Conservation (phyloP, 495 filamentous ascomycete genomes). For the Hypoxylon lenormandii region DNA sequence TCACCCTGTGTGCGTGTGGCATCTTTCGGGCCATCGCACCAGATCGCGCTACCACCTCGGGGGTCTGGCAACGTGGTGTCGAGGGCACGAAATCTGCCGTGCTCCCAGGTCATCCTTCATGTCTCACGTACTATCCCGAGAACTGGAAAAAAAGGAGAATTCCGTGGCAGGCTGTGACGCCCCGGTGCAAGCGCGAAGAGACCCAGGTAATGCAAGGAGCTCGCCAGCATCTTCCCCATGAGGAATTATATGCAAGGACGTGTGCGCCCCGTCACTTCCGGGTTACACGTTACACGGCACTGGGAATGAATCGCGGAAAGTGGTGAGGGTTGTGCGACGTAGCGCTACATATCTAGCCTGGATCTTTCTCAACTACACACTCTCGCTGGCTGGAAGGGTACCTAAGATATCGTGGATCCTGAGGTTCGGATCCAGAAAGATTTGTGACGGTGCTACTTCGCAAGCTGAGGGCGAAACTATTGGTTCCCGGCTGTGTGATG, state of each 20-base stretch:
- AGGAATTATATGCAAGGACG: constrained; percentile 24
- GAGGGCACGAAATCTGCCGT: constrained; percentile 35
- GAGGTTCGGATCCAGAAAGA: constrained; percentile 12
- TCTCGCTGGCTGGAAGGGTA: no score
- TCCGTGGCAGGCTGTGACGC: neutral
- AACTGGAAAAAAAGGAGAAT: constrained; percentile 5
- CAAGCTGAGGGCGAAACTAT: constrained; percentile 36
- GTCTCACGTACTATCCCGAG: constrained; percentile 36
- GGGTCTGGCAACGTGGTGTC: constrained; percentile 45
- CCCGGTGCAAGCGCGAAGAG: constrained; percentile 13
- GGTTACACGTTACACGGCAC: constrained; percentile 14
- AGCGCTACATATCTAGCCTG: constrained; percentile 1
- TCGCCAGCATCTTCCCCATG: constrained; percentile 35
- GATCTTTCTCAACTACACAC: neutral
- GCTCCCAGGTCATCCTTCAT: constrained; percentile 6
- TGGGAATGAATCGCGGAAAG: constrained; percentile 4
- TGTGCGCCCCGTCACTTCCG: constrained; percentile 7
- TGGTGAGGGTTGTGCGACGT: constrained; percentile 2
- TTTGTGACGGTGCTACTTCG: constrained; percentile 27
- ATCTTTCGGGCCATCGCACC: constrained; percentile 32
- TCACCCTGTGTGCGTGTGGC: constrained; percentile 24
- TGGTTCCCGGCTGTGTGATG: constrained; percentile 29
- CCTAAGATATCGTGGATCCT: neutral
- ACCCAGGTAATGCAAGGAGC: constrained; percentile 9
- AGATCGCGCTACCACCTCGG: constrained; percentile 44